A percentile compares a stretch with the other conserved stretches of the same genome.
These are phyloP conservation scores for Dalbergia cochinchinensis DNA, from an alignment of 306 rosid species.

Conservation along the genomic window DNA sequence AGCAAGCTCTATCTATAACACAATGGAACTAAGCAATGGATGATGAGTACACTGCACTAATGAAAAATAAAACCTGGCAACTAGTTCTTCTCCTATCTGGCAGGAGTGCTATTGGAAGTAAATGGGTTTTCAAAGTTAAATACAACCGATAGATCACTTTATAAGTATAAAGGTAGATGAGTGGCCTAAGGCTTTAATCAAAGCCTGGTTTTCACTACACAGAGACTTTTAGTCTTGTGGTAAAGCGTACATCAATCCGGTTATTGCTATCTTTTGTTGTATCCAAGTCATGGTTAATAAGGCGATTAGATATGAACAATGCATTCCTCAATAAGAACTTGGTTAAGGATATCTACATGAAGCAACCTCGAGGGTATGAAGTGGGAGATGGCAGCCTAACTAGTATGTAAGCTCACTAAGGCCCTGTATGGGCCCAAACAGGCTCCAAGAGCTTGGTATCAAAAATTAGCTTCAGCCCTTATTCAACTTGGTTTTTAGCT, in stretches of 20 bases:
- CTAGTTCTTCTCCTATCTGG: not conserved
- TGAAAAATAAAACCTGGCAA: not conserved
- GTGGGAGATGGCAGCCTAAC: not conserved
- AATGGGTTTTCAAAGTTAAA: not conserved
- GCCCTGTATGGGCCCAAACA: not conserved
- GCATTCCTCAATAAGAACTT: not conserved
- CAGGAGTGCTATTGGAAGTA: not conserved
- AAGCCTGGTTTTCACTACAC: not conserved
- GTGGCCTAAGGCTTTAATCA: not conserved
- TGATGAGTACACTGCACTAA: not conserved
- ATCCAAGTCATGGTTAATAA: not conserved
- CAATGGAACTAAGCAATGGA: not conserved
- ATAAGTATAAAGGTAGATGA: not conserved
- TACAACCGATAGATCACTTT: too few relatives aligned
- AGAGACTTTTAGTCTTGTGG: not conserved
- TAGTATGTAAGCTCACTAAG: not conserved
- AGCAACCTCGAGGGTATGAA: not conserved
- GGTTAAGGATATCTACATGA: not conserved
- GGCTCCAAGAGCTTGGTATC: not conserved
- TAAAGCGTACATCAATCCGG: not conserved
- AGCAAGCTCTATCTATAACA: not conserved
- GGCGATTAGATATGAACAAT: not conserved
- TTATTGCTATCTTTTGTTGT: not conserved
- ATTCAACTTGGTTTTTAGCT: too few relatives aligned
- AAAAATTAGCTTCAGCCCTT: too few relatives aligned